Base-by-base conservation (phyloP, 2,329 filamentous ascomycete genomes). In the Corynespora cassiicola region DNA sequence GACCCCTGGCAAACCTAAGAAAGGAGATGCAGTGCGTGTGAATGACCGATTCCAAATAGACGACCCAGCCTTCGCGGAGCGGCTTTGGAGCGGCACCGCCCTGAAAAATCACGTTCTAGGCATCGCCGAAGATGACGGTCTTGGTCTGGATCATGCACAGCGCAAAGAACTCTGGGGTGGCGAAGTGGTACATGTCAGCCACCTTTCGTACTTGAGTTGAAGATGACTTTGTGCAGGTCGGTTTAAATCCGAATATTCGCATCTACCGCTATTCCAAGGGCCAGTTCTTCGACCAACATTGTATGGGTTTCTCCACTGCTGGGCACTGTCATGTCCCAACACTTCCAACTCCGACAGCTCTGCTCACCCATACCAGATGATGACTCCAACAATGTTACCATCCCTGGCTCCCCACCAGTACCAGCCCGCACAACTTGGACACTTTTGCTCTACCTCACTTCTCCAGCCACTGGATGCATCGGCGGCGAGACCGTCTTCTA, bases 401-500 rank as follows among this genome's bases (percentile, higher is more conserved):
- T 94, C 3, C 56, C 67, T 22, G 61, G 60, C 6, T 29, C 49
- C 2, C 63, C 65, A 22, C 44, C 71, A 7, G 55, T 73, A 8
- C 73, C 74, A 15, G 85, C 79, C 14, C 84, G 79, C 56, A 96
- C 92, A 5, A 96, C 90, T 0, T 96, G 91, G 90, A 96, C 92
- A 0, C 74, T 96, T 5, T 77, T 96, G 0, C 79, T 96, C 22
- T 97, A 96, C 61, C 78, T 96, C 37, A 94, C 88, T 1, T 89
- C 86, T 1, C 75, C 82, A 2, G 71, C 79, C 1, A 88, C 88
- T 6, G 87, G 87, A 4, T 95, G 90, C 56, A 67, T 80, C 15
- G 92, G 92, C 15, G 92, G 92, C 20, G 89, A 96, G 69, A 96
- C 92, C 0, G 88, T 94, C 20, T 96, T 96, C 68, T 95, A 95